Evolutionary conservation across 306 rosid species (phyloP), one percentile per base, ranked within the genome.

Genomic region (Inga oerstediana): DNA sequence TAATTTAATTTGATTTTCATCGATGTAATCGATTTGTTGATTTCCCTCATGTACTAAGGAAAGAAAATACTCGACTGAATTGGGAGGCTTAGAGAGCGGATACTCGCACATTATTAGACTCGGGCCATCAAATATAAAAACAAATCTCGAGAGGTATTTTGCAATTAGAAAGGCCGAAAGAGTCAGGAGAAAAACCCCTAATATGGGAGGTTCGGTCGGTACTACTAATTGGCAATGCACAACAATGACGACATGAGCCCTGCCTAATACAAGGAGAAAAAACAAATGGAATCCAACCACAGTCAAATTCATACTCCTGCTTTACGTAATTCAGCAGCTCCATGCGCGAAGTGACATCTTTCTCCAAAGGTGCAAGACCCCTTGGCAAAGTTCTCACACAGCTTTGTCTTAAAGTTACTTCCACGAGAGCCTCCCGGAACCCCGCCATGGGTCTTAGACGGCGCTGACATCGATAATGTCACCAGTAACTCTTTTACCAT

Each of bases 361-460:
- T 94, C 99, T 71, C 98, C 99, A 76, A 96, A 96, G 27, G 99
- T 96, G 88, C 99, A 96, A 65, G 95, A 85, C 61, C 99, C 99
- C 78, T 94, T 94, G 0, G 94, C 34, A 84, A 92, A 96, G 89
- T 96, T 96, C 82, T 94, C 98, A 67, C 99, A 94, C 41, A 91
- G 85, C 89, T 94, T 96, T n/a, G 99, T 96, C 90, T 91, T 96
- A 68, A 24, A 91, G 85, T 94, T 94, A 87, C 89, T 94, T 82
- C 93, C 92, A 13, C 75, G 83, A 51, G 82, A 79, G 27, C 85
- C 89, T 2, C 97, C 98, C 20, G 81, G 61, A 66, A 1, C 54
- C 5, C 19, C 83, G 8, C 95, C 93, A 32, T 70, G 77, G 59
- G 85, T 8, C 89, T 92, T 94, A 39, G 79, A 83, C 2, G 94